Base-by-base conservation (phyloP, 192 early-diverging fungal genomes). In the Backusella macrospora region DNA sequence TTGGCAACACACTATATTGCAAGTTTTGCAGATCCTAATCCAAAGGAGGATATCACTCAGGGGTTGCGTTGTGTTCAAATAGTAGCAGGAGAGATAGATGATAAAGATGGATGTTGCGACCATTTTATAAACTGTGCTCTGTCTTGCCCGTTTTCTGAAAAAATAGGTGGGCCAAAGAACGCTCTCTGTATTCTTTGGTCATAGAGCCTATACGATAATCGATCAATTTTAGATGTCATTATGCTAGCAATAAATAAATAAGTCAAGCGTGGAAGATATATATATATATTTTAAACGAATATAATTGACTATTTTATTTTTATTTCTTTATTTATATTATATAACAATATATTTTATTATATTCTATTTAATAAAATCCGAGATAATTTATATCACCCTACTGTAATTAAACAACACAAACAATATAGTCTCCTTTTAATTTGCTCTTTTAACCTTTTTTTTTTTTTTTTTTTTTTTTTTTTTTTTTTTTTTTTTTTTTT, bases 1-100 rank as follows among this genome's bases (percentile, higher is more conserved):
- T 21, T 42, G 9, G 79, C 79, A 6, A 62, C 65, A 9, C 47
- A 76, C 59, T 75, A 76, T 70, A 46, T 76, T 7, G 65, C 52
- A 1, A 43, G 18, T 5, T 72, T 63, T 14, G 74, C 47, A 38
- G 26, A 26, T 13, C 68, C 52, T 15, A 47, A 80, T 4, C 62
- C 69, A 34, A 69, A 68, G 13, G 49, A 62, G 44, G 79, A 80
- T 46, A 68, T 76, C 5, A 70, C 71, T 18, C 65, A 64, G 9
- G 73, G 65, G 16, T 46, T 70, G 12, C 71, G 70, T 7, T 76
- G 59, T 10, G 55, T 80, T 10, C 66, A 73, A 38, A 66, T 73
- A 16, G 65, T 63, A 10, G 23, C 39, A 9, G 65, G 64, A 3
- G 37, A 12, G 5, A 45, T 68, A 68, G 63, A 65, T 23, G 76